Base-by-base conservation (phyloP, 1,139 yeast species). In the Yamadazyma atlantica region DNA sequence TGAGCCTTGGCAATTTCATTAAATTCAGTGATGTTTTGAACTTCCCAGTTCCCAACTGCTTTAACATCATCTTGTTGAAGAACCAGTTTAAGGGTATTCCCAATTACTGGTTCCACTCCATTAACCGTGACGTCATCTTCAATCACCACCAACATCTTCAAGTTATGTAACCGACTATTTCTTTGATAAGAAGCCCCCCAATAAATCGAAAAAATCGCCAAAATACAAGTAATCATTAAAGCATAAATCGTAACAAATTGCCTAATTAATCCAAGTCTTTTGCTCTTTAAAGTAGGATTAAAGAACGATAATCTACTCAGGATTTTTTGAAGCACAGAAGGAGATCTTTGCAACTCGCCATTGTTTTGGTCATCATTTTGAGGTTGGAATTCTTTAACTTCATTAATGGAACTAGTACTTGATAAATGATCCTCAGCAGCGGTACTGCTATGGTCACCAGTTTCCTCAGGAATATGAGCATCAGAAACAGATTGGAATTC, bases 151-250 rank as follows among this genome's bases (percentile, higher is more conserved):
- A 69, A 58, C 62, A 68, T 58, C 22, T 53, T 52, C 42, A 70
- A 58, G 42, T 68, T 64, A 23, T 51, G 55, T 10, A 60, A 39
- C 30, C 73, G 54, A 10, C 42, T 27, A 21, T 44, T 34, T 36
- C 73, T 54, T 6, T 56, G 46, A 46, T 55, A 69, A 47, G 57
- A 51, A 4, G 75, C 59, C n/a, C 75, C 76, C 75, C 75, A 70
- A 48, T 69, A 70, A 34, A 69, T 58, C 9, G 70, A 59, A 37
- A 68, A 64, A 2, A 66, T 54, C 4, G 54, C 59, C 38, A 69
- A 53, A 21, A 66, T 55, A 30, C 50, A 50, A 11, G 50, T 36
- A 9, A 63, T 56, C 57, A 76, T 58, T n/a, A 54, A 13, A 0
- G 53, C 23, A 35, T 58, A 60, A 27, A 49, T 57, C 8, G 34